A percentile compares a stretch with the other conserved stretches of the same genome.
Conservation (phyloP, 2,329 filamentous ascomycete genomes). For the Beauveria rudraprayagi region DNA sequence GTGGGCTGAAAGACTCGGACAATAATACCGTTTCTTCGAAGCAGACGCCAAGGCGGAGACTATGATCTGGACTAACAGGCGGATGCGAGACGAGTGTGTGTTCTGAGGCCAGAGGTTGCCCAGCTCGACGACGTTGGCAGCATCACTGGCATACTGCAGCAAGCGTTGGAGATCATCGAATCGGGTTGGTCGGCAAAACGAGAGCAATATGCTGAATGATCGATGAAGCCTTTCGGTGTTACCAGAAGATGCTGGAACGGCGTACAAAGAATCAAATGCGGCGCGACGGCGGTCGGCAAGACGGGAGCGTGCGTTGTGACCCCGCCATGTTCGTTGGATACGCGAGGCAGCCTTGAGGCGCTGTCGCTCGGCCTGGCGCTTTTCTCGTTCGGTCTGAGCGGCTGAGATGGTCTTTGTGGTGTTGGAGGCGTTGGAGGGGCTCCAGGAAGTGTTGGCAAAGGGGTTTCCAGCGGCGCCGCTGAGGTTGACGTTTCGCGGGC, state of each 20-base stretch:
- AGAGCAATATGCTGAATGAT: slow-evolving; percentile 40
- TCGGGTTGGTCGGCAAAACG: slow-evolving; percentile 38
- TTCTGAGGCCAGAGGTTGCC: slow-evolving; percentile 25
- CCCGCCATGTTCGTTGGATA: slow-evolving; percentile 79
- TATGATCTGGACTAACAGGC: slow-evolving; percentile 29
- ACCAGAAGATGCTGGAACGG: slow-evolving; percentile 24
- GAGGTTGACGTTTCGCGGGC: slow-evolving; percentile 86
- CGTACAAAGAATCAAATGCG: slow-evolving; percentile 55
- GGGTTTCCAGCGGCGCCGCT: slow-evolving; percentile 77
- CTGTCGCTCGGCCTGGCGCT: slow-evolving; percentile 73
- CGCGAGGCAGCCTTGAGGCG: slow-evolving; percentile 63
- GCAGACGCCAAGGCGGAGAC: slow-evolving; percentile 24
- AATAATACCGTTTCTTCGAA: background rate
- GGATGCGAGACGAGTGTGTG: slow-evolving; percentile 24
- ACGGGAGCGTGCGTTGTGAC: slow-evolving; percentile 54
- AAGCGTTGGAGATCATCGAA: slow-evolving; percentile 43
- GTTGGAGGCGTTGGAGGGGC: slow-evolving; percentile 48
- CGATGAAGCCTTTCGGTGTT: slow-evolving; percentile 27
- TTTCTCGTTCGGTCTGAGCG: slow-evolving; percentile 77
- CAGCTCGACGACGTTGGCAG: slow-evolving; percentile 28
- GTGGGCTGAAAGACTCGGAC: background rate
- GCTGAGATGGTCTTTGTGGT: slow-evolving; percentile 72
- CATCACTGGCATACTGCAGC: slow-evolving; percentile 36
- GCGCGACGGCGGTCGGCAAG: slow-evolving; percentile 50
- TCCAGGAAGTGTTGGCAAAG: slow-evolving; percentile 58